Conservation (phyloP, 2,329 filamentous ascomycete genomes). For the Acarospora socialis region DNA sequence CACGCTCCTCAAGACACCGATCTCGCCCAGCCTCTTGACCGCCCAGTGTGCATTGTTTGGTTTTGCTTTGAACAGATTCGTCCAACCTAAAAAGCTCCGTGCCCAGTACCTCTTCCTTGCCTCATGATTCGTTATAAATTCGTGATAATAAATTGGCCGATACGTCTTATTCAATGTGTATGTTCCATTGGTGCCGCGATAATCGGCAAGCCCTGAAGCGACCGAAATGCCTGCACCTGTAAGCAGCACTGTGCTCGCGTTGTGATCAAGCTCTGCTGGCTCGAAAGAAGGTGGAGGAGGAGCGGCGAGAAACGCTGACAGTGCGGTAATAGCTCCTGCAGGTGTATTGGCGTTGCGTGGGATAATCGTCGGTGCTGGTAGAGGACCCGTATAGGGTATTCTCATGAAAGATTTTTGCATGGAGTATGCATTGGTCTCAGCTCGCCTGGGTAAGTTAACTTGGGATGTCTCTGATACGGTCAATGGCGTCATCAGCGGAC, state of each 20-base stretch:
- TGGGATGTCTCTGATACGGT: no score
- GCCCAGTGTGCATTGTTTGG: conserved; percentile 73
- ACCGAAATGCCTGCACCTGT: conserved; percentile 89
- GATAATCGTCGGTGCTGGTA: conserved; percentile 60
- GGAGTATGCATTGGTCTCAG: conserved; percentile 23
- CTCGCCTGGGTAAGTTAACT: no score
- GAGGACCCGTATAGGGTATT: conserved; percentile 77
- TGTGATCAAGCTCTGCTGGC: conserved; percentile 26
- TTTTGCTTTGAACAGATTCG: conserved; percentile 58
- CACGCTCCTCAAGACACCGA: conserved; percentile 61
- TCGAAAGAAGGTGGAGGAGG: conserved; percentile 38
- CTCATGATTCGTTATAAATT: conserved; percentile 71
- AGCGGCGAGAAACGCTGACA: conserved; percentile 60
- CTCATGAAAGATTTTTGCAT: conserved; percentile 65
- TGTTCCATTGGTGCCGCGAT: conserved; percentile 76
- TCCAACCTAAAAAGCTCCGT: conserved; percentile 84
- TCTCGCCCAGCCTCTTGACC: conserved; percentile 52
- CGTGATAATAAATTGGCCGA: conserved; percentile 81
- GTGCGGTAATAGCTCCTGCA: conserved; percentile 59
- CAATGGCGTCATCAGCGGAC: no score
- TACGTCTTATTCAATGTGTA: conserved; percentile 87
- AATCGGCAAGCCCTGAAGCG: conserved; percentile 83
- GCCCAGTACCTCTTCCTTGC: conserved; percentile 92
- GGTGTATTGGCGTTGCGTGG: conserved; percentile 57
- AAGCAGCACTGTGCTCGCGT: conserved; percentile 41